phyloP scores from a whole-genome alignment of 306 rosid genomes.

The Luffa acutangula region DNA sequence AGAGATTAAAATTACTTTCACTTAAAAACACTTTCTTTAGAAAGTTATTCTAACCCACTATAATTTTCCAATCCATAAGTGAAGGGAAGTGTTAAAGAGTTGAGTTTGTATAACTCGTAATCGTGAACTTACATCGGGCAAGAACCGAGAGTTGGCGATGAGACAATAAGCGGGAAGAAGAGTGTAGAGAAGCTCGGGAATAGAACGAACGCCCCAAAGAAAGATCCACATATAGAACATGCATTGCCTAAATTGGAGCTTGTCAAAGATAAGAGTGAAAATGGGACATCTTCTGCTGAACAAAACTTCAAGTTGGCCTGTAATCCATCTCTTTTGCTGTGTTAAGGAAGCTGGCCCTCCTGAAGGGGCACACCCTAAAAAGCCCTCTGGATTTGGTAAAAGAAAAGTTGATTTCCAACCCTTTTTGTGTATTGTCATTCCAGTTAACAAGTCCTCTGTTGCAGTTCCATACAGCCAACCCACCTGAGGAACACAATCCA shows the following conservation, averaged over 20 bases:
- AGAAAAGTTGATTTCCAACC: slow-evolving; percentile 12
- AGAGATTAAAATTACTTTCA: too few species aligned
- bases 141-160: neutral
- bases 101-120: too few species aligned
- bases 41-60: too few species aligned
- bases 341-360: slow-evolving; percentile 32
- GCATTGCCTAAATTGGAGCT: slow-evolving; percentile 32
- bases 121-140: neutral
- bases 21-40: too few species aligned
- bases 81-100: too few species aligned
- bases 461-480: slow-evolving; percentile 23
- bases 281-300: slow-evolving; percentile 40
- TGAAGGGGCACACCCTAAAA: slow-evolving; percentile 40
- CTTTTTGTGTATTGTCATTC: slow-evolving; percentile 19
- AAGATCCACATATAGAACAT: slow-evolving; percentile 32
- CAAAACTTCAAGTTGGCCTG: slow-evolving; percentile 40
- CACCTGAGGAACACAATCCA: neutral
- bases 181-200: slow-evolving; percentile 35
- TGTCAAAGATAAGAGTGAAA: slow-evolving; percentile 18
- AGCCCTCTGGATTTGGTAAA: slow-evolving; percentile 27
- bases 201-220: slow-evolving; percentile 27
- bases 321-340: slow-evolving; percentile 65
- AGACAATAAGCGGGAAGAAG: neutral
- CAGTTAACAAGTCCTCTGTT: slow-evolving; percentile 20
- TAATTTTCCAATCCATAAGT: too few species aligned